A percentile compares a stretch with the other conserved stretches of the same genome.
Conservation (phyloP, 2,329 filamentous ascomycete genomes). For the Thermochaetoides dissita region DNA sequence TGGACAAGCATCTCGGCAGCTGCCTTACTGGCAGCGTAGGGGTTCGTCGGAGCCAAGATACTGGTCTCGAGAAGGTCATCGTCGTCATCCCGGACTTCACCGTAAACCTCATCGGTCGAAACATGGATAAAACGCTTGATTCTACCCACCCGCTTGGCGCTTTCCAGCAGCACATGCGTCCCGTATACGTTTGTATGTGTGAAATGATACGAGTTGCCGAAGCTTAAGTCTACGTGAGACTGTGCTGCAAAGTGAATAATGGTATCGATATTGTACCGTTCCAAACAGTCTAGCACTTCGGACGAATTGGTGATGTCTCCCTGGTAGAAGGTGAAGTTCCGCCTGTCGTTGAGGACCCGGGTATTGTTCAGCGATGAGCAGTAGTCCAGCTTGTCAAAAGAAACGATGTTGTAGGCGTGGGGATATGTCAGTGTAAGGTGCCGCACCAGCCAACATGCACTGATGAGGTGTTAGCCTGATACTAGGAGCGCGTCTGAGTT, state of each 20-base stretch:
- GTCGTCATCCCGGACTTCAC: slow-evolving; percentile 59
- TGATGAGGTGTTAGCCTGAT: slow-evolving; percentile 20
- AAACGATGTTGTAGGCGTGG: slow-evolving; percentile 61
- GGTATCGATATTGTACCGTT: slow-evolving; percentile 60
- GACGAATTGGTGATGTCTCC: slow-evolving; percentile 61
- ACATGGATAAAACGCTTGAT: slow-evolving; percentile 67
- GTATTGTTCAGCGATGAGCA: slow-evolving; percentile 73
- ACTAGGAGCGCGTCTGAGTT: too few species aligned
- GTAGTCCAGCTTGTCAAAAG: slow-evolving; percentile 76
- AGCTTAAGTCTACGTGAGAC: slow-evolving; percentile 70
- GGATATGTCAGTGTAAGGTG: slow-evolving; percentile 64
- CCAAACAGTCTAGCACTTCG: slow-evolving; percentile 57
- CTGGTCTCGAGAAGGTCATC: slow-evolving; percentile 61
- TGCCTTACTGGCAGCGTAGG: slow-evolving; percentile 68
- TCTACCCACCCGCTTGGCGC: slow-evolving; percentile 50
- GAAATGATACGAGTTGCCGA: slow-evolving; percentile 70
- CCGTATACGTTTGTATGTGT: slow-evolving; percentile 72
- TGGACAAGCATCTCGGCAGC: slow-evolving; percentile 77
- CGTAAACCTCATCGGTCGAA: slow-evolving; percentile 76
- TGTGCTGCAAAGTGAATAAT: slow-evolving; percentile 78
- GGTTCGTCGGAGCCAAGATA: slow-evolving; percentile 66
- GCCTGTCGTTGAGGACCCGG: slow-evolving; percentile 47
- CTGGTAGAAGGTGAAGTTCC: slow-evolving; percentile 68
- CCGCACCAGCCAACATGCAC: slow-evolving; percentile 70
- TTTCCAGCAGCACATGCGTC: slow-evolving; percentile 70